phyloP scores from a whole-genome alignment of 306 rosid genomes.

The Carpinus fangiana region DNA sequence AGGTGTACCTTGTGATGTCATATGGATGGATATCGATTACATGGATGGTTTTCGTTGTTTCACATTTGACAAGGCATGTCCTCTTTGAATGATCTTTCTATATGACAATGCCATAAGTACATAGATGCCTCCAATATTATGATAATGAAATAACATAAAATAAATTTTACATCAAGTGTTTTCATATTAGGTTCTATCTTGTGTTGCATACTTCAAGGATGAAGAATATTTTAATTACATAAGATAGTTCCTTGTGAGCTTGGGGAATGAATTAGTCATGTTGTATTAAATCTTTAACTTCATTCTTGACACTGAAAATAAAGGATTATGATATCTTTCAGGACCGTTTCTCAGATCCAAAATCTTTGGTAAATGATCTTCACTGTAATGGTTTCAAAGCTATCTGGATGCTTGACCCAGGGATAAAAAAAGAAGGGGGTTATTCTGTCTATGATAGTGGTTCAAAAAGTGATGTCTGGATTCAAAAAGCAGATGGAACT shows the following conservation, averaged over 20 bases:
- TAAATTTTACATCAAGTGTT: neutral
- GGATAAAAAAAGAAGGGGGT: constrained; percentile 81
- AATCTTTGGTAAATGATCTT: constrained; percentile 60
- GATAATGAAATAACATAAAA: too few species aligned
- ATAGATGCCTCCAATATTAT: too few species aligned
- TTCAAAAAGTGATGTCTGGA: constrained; percentile 71
- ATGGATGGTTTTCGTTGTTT: constrained; percentile 96
- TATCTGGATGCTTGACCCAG: constrained; percentile 96
- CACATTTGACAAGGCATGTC: constrained; percentile 76
- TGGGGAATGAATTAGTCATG: constrained; percentile 20
- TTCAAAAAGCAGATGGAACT: constrained; percentile 67
- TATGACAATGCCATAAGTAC: neutral
- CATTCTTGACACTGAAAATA: constrained; percentile 17
- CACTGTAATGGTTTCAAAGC: constrained; percentile 78
- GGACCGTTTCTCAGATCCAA: constrained; percentile 76
- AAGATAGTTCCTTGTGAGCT: constrained; percentile 12
- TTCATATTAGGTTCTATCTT: neutral
- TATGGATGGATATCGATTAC: constrained; percentile 97
- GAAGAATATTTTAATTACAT: neutral
- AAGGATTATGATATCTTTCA: constrained; percentile 40
- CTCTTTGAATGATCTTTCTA: neutral
- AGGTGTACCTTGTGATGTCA: constrained; percentile 78
- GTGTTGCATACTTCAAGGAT: neutral
- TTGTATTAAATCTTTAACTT: constrained; percentile 7
- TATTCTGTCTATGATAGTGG: constrained; percentile 81